Percentiles rank a stretch among this genome's conserved stretches.
phyloP scores from a whole-genome alignment of 352 stramenopile species.

The Thalassiosira mediterranea region DNA sequence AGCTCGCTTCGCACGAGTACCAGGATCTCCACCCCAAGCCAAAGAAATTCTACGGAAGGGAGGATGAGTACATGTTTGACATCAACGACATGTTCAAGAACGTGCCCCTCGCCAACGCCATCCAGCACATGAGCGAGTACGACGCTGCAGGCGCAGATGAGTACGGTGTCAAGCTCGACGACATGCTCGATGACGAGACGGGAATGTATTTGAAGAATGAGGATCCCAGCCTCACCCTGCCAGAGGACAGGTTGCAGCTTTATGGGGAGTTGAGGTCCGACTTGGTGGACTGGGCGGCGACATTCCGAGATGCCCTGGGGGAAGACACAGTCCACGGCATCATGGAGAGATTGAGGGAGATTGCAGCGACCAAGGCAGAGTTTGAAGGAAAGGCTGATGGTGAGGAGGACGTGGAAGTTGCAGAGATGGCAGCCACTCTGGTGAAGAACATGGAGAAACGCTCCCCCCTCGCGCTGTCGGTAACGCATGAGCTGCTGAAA shows the following conservation, averaged over 20 bases:
- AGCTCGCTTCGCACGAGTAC: conserved; percentile 60
- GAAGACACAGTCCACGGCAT: conserved; percentile 68
- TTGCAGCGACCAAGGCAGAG: conserved; percentile 24
- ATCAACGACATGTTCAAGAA: conserved; percentile 69
- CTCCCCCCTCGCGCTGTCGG: conserved; percentile 66
- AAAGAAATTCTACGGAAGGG: conserved; percentile 35
- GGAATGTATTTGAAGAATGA: conserved; percentile 38
- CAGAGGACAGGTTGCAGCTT: conserved; percentile 41
- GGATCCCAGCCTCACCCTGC: conserved; percentile 42
- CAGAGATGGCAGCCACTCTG: conserved; percentile 50
- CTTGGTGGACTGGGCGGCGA: conserved; percentile 64
- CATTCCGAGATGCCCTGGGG: conserved; percentile 64
- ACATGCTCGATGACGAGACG: conserved; percentile 40
- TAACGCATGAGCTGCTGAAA: conserved; percentile 61
- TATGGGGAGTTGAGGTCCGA: conserved; percentile 46
- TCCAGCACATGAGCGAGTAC: conserved; percentile 64
- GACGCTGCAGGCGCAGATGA: conserved; percentile 50
- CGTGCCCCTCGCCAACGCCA: conserved; percentile 56
- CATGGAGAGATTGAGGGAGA: conserved; percentile 64
- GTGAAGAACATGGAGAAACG: conserved; percentile 61
- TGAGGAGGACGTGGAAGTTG: conserved; percentile 57
- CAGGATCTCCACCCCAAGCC: conserved; percentile 40
- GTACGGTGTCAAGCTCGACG: conserved; percentile 23
- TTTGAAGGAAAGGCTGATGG: conserved; percentile 48
- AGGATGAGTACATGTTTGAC: conserved; percentile 37